phyloP scores from a whole-genome alignment of 1,284 basidiomycete genomes.

The Binderoboletus segoi region DNA sequence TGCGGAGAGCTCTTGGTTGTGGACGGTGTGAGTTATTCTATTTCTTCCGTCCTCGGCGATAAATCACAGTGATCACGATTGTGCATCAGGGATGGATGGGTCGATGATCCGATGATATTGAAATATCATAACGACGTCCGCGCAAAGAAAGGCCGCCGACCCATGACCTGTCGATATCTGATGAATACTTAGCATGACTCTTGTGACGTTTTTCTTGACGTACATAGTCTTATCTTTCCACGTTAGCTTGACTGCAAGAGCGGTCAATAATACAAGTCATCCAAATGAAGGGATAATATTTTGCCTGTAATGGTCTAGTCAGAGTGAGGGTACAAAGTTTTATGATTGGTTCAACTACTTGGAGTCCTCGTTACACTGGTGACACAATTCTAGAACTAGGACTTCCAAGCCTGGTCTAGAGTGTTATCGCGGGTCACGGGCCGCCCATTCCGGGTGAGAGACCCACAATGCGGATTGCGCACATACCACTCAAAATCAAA shows the following conservation, averaged over 20 bases:
- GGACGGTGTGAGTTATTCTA: conserved; percentile 58
- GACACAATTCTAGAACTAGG: not conserved
- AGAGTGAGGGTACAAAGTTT: not conserved
- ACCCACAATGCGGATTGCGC: not conserved
- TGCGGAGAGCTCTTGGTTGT: conserved; percentile 85
- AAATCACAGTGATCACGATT: conserved; percentile 15
- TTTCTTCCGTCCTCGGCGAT: conserved; percentile 18
- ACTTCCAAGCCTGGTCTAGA: not conserved
- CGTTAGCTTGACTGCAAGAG: conserved; percentile 1
- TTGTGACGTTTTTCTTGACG: conserved; percentile 19
- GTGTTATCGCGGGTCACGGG: not conserved
- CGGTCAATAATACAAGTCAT: conserved; percentile 14
- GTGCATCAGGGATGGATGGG: conserved; percentile 65
- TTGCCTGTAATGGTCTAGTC: conserved; percentile 8
- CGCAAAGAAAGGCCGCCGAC: conserved; percentile 1
- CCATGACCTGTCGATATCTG: not conserved
- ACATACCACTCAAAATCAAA: not conserved
- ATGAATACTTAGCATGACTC: conserved; percentile 3
- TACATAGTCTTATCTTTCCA: conserved; percentile 13
- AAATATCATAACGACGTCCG: not conserved
- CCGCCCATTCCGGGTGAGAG: conserved; percentile 15
- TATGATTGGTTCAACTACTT: not conserved
- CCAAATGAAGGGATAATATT: conserved; percentile 12
- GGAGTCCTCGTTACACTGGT: not conserved
- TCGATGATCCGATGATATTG: conserved; percentile 38